Evolutionary conservation across 495 filamentous ascomycete genomes (phyloP), one percentile per base, ranked within the genome.

Genomic region (Neurospora sp.): DNA sequence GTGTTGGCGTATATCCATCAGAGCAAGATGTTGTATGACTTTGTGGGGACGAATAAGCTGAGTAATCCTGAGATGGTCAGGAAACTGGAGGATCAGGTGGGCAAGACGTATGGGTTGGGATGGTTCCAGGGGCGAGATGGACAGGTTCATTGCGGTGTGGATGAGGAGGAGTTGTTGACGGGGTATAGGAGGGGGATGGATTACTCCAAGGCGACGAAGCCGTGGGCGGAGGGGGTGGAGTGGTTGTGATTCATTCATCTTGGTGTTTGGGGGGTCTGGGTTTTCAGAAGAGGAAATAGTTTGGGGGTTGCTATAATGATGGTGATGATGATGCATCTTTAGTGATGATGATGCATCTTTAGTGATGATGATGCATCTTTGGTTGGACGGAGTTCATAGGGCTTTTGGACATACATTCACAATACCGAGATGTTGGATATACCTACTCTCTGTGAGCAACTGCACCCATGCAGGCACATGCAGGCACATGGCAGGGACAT

Each of bases 1-100:
- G 87, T 93, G 41, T 83, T 93, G 68, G 91, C 90, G 11, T 93
- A 89, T 77, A 89, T 93, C 69, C 88, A 93, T 76, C 90, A 92
- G 73, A 87, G 83, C 76, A 91, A 91, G 81, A 92, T 93, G 91
- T 78, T 93, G 71, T 89, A 88, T 48, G 85, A 88, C 72, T 93
- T 93, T 75, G 88, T 90, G 1, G 88, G 87, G 37, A 92, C 90
- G 39, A 86, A 89, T 70, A 87, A 87, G 80, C 80, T 89, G 73
- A 84, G 82, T 46, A 88, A 87, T 39, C 79, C 81, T 6, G 76
- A 87, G 77, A 90, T 92, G 85, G 85, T 84, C 69, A 71, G 78
- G 39, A 80, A 84, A 73, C 81, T 93, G 38, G 86, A 85, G 71
- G 75, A 72, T 7, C 53, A 65, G 53, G 73, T 87, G 20, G 83